Conservation (phyloP, 495 filamentous ascomycete genomes). For the Poronia punctata region DNA sequence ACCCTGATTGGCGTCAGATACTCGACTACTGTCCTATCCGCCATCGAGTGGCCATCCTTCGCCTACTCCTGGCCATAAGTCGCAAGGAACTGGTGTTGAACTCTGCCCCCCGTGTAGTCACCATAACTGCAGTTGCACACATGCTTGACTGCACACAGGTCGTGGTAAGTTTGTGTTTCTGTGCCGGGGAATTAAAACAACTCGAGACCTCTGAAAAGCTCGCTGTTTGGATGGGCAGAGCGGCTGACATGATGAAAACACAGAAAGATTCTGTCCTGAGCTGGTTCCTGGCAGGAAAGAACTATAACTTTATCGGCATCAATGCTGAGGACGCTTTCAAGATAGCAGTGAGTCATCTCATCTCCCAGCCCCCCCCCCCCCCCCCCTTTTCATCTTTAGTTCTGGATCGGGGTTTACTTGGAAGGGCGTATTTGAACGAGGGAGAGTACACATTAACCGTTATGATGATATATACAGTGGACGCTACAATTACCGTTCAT, state of each 20-base stretch:
- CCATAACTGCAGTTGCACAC: conserved; percentile 52
- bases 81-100: conserved; percentile 47
- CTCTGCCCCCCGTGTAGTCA: conserved; percentile 59
- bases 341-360: conserved; percentile 19
- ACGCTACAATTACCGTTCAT: conserved; percentile 28
- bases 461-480: conserved; percentile 9
- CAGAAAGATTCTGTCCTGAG: conserved; percentile 22
- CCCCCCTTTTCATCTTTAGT: too few relatives aligned
- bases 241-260: conserved; percentile 7
- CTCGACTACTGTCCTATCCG: conserved; percentile 54
- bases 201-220: too few relatives aligned
- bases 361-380: too few relatives aligned
- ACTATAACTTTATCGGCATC: conserved; percentile 38
- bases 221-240: neutral
- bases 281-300: conserved; percentile 36
- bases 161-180: conserved; percentile 23
- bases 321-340: conserved; percentile 39
- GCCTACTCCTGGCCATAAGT: conserved; percentile 48
- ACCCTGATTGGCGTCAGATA: conserved; percentile 21
- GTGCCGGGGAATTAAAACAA: too few relatives aligned
- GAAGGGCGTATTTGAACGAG: too few relatives aligned
- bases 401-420: too few relatives aligned
- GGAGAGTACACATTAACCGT: too few relatives aligned
- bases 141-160: conserved; percentile 44
- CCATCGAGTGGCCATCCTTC: conserved; percentile 54